phyloP scores from a whole-genome alignment of 345 rosid species.

The Populus deltoides region DNA sequence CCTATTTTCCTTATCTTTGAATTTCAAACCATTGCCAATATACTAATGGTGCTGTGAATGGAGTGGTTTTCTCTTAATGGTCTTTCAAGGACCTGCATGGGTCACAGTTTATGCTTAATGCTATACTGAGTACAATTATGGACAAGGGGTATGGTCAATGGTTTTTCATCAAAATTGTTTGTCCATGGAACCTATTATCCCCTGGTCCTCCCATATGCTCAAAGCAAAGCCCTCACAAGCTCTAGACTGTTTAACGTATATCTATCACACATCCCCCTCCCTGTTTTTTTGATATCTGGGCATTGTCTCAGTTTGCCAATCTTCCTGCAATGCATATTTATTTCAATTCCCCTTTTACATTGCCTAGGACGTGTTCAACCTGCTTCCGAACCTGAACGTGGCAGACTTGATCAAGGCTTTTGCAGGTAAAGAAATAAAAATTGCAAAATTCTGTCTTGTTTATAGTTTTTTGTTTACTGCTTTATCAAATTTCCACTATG shows the following conservation, averaged over 20 bases:
- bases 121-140: neutral
- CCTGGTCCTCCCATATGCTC: neutral
- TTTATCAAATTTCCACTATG: constrained; percentile 3
- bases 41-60: neutral
- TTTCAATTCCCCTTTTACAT: neutral
- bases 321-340: neutral
- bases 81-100: neutral
- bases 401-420: constrained; percentile 70
- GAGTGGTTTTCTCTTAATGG: neutral
- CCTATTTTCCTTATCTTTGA: neutral
- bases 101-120: neutral
- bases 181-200: neutral
- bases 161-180: neutral
- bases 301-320: neutral
- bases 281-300: neutral
- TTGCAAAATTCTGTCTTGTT: neutral
- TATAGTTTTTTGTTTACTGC: neutral
- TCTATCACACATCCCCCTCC: no score
- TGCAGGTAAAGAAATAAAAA: constrained; percentile 49
- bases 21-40: neutral
- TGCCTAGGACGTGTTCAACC: constrained; percentile 80
- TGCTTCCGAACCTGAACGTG: constrained; percentile 79
- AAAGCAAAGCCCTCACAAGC: neutral
- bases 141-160: neutral
- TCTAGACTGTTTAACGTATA: neutral